Evolutionary conservation across 2,329 filamentous ascomycete species (phyloP), one percentile per base, ranked within the genome.

Genomic region (Fragosphaeria purpurea): DNA sequence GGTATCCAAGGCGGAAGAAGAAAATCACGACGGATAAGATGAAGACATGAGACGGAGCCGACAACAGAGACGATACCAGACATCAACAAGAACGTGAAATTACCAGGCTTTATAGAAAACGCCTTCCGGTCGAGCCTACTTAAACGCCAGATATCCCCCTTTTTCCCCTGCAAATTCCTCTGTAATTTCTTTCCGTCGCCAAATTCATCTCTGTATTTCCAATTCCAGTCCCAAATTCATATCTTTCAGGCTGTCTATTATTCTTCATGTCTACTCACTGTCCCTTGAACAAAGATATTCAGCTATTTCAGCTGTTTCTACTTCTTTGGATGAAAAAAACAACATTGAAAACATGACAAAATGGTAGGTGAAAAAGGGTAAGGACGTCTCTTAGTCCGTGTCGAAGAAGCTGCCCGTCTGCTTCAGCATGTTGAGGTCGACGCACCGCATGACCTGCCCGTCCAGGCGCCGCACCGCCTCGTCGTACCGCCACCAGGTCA

Each of bases 321-420:
- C 35, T 3, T 2, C 35, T 37, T 37, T 22, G 22, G 22, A 22
- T 22, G n/a, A 38, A 34, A 41, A 35, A 37, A 42, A 30, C 22
- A 8, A 43, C 32, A 10, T 33, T 10, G 31, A 40, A 46, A 39
- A 38, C 5, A 22, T 37, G 34, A 41, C 10, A 4, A 10, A 31
- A 46, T 32, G n/a, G 40, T 9, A 46, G 7, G 45, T 13, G 33
- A 44, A 46, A 39, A 37, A 37, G 11, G 22, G 22, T 22, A 22
- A 22, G 22, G 22, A 22, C 22, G 22, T 22, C 33, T 9, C 39
- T 10, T 39, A 67, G 50, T 72, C 66, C 7, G 60, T 61, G 34
- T 75, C 71, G 46, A 75, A 74, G 57, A 72, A 74, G 56, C 72
- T 76, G 13, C 60, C 65, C 6, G 62, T 63, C 51, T 66, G 57